These are phyloP conservation scores for Kwoniella mangroviensis DNA, from an alignment of 768 basidiomycete genomes.

Conservation along the genomic window DNA sequence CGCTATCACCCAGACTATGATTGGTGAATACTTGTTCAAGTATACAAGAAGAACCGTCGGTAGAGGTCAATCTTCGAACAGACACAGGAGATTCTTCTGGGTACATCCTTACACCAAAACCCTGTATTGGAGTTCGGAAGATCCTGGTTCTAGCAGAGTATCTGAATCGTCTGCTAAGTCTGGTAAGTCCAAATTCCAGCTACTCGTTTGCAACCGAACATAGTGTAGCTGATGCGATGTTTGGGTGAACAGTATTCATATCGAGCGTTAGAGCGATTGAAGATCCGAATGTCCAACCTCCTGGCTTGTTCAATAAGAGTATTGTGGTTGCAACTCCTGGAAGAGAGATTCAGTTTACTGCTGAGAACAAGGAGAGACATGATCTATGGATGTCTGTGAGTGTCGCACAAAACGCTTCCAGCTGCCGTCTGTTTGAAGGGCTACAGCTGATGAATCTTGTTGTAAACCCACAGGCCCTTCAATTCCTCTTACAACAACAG, in stretches of 20 bases:
- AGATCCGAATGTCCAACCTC: slow-evolving; percentile 94
- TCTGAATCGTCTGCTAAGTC: slow-evolving; percentile 95
- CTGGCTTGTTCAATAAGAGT: slow-evolving; percentile 88
- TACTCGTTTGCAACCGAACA: background rate
- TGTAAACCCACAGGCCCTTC: slow-evolving; percentile 70
- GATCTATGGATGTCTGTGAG: slow-evolving; percentile 93
- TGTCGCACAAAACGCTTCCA: slow-evolving; percentile 19
- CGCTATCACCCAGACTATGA: slow-evolving; percentile 99
- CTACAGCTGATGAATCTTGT: slow-evolving; percentile 1
- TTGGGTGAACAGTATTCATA: slow-evolving; percentile 73
- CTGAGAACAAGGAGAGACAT: slow-evolving; percentile 89
- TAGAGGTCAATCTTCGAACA: slow-evolving; percentile 83
- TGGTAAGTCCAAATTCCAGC: slow-evolving; percentile 66
- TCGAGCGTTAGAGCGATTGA: slow-evolving; percentile 88
- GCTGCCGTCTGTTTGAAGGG: background rate
- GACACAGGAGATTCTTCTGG: slow-evolving; percentile 98
- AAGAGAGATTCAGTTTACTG: slow-evolving; percentile 98
- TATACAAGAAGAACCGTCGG: slow-evolving; percentile 89
- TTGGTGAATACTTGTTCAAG: slow-evolving; percentile 97
- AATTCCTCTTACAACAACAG: slow-evolving; percentile 84
- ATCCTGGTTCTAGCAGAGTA: slow-evolving; percentile 86
- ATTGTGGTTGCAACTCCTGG: slow-evolving; percentile 90
- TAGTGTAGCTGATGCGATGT: background rate
- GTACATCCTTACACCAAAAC: slow-evolving; percentile 99
- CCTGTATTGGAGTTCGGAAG: slow-evolving; percentile 92